These are phyloP conservation scores for Omphalotus guepiniiformis DNA, from an alignment of 768 basidiomycete genomes.

Conservation along the genomic window DNA sequence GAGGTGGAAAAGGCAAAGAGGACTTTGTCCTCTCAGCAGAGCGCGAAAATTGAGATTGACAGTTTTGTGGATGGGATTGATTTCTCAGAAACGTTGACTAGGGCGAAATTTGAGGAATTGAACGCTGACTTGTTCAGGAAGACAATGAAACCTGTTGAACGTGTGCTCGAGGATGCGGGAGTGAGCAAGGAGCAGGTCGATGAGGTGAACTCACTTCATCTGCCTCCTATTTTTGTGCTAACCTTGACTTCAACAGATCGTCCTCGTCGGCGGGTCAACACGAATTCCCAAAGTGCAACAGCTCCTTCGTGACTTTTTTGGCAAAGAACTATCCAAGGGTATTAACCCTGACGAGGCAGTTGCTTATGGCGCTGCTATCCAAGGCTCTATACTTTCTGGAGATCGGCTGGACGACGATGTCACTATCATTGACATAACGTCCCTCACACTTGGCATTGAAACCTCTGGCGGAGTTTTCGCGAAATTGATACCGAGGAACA, in stretches of 20 bases:
- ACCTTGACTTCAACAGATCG: slow-evolving; percentile 26
- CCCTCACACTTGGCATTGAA: slow-evolving; percentile 97
- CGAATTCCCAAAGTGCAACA: slow-evolving; percentile 99
- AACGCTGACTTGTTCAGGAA: slow-evolving; percentile 80
- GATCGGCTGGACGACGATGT: slow-evolving; percentile 76
- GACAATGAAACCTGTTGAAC: slow-evolving; percentile 84
- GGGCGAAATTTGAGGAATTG: slow-evolving; percentile 84
- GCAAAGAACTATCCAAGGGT: slow-evolving; percentile 95
- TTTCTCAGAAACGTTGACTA: slow-evolving; percentile 73
- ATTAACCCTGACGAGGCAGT: slow-evolving; percentile 99
- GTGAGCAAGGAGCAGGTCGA: slow-evolving; percentile 77
- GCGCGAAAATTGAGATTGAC: slow-evolving; percentile 61
- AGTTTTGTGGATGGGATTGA: slow-evolving; percentile 71
- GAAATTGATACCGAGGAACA: slow-evolving; percentile 95
- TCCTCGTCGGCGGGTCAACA: slow-evolving; percentile 80
- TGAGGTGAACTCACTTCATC: slow-evolving; percentile 36
- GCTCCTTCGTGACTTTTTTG: slow-evolving; percentile 95
- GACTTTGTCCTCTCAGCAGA: slow-evolving; percentile 47
- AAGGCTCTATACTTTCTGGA: slow-evolving; percentile 96
- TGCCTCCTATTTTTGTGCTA: not conserved
- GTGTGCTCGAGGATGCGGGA: slow-evolving; percentile 76
- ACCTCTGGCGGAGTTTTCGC: slow-evolving; percentile 98
- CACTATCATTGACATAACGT: slow-evolving; percentile 88
- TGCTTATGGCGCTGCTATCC: slow-evolving; percentile 96
- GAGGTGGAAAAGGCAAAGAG: slow-evolving; percentile 75